phyloP scores from a whole-genome alignment of 2,329 filamentous ascomycete genomes.

The Catunica adiposa region DNA sequence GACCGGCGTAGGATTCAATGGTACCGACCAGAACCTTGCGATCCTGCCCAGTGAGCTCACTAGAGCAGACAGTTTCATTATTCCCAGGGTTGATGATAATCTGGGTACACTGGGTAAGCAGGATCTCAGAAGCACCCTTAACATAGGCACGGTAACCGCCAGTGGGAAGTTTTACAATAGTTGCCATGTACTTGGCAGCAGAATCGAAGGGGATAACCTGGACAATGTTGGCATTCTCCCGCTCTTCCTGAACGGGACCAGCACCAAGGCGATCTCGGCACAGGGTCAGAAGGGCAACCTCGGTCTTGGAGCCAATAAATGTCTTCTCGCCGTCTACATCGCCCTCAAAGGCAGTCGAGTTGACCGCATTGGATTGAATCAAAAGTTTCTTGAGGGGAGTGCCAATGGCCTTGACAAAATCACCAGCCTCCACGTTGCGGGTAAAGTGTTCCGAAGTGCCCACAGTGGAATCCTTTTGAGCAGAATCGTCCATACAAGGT shows the following conservation, averaged over 20 bases:
- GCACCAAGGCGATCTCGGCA: slow-evolving; percentile 35
- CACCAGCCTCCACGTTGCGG: slow-evolving; percentile 5
- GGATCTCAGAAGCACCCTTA: slow-evolving; percentile 39
- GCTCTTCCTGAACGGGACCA: slow-evolving; percentile 28
- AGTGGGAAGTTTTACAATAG: slow-evolving; percentile 31
- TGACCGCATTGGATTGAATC: slow-evolving; percentile 34
- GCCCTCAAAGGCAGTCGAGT: slow-evolving; percentile 40
- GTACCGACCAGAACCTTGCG: slow-evolving; percentile 19
- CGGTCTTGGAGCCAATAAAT: slow-evolving; percentile 41
- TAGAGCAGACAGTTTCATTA: slow-evolving; percentile 29
- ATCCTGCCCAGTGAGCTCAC: slow-evolving; percentile 39
- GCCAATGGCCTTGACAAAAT: slow-evolving; percentile 11
- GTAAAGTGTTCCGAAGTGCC: neutral
- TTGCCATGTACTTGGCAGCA: slow-evolving; percentile 38
- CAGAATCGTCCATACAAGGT: slow-evolving; percentile 4
- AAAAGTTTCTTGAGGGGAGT: slow-evolving; percentile 18
- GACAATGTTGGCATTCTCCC: slow-evolving; percentile 29
- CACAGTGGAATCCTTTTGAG: neutral
- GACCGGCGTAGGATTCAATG: slow-evolving; percentile 14
- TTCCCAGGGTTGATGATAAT: slow-evolving; percentile 27
- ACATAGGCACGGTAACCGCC: slow-evolving; percentile 29
- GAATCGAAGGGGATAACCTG: slow-evolving; percentile 40
- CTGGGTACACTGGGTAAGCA: slow-evolving; percentile 29
- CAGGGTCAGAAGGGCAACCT: slow-evolving; percentile 36
- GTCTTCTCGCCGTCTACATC: slow-evolving; percentile 27